Evolutionary conservation across 2,329 filamentous ascomycete species (phyloP).

Genomic region (Aspergillus luchuensis): DNA sequence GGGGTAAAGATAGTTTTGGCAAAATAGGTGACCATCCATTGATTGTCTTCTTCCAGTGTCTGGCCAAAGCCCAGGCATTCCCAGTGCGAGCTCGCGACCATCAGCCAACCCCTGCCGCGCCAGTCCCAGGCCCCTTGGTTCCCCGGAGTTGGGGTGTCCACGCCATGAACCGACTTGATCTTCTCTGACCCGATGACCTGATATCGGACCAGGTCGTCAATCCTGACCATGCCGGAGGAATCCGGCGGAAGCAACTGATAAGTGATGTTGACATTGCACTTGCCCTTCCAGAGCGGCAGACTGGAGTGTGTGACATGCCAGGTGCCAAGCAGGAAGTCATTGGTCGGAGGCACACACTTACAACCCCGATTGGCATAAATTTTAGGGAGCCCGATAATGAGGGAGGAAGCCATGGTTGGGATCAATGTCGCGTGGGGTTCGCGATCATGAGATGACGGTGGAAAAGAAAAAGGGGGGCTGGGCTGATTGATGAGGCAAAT

Average conservation of each 20-base stretch:
- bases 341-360: constrained; percentile 9
- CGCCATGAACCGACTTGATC: constrained; percentile 11
- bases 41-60: constrained; percentile 3
- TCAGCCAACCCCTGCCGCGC: constrained; percentile 14
- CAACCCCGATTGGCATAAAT: constrained; percentile 7
- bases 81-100: constrained; percentile 14
- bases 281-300: constrained; percentile 13
- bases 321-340: constrained; percentile 13
- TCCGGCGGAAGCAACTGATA: constrained; percentile 9
- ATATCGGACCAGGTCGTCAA: constrained; percentile 11
- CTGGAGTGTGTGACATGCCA: constrained; percentile 17
- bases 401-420: constrained; percentile 12
- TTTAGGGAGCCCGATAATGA: constrained; percentile 7
- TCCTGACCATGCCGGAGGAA: not conserved
- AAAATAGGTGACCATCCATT: constrained; percentile 13
- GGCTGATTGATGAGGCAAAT: too few relatives aligned
- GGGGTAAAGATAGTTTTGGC: constrained; percentile 13
- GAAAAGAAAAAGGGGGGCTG: too few relatives aligned
- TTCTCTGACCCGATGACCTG: constrained; percentile 10
- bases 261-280: constrained; percentile 15
- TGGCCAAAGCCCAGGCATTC: constrained; percentile 13
- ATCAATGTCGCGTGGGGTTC: not conserved
- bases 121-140: constrained; percentile 15
- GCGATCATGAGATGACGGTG: too few relatives aligned
- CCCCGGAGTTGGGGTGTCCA: constrained; percentile 8